Percentiles rank a stretch among this genome's conserved stretches.
Evolutionary conservation across 192 early-diverging fungal species (phyloP).

Genomic region (Coemansia sp.): DNA sequence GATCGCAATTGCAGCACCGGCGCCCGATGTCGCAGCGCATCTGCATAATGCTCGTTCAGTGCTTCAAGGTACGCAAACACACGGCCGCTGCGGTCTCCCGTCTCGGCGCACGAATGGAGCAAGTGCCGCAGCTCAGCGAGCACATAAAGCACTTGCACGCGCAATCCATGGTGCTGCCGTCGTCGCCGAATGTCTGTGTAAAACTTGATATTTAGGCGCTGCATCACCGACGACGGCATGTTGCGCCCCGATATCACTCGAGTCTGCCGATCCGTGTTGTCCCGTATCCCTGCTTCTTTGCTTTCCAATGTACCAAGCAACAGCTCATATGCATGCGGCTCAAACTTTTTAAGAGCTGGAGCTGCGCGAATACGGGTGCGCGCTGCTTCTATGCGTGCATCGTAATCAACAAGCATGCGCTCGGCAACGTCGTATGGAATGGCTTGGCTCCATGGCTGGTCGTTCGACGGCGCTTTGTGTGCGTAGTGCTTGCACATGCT

Average conservation of each 20-base stretch:
- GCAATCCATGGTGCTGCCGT: constrained; percentile 42
- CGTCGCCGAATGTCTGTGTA: constrained; percentile 24
- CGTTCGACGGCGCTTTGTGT: background rate
- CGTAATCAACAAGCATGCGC: constrained; percentile 11
- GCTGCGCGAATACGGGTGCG: background rate
- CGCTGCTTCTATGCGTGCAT: background rate
- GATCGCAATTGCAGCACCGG: constrained; percentile 19
- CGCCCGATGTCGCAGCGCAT: constrained; percentile 6
- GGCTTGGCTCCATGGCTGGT: constrained; percentile 26
- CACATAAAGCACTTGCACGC: constrained; percentile 24
- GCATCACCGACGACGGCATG: constrained; percentile 54
- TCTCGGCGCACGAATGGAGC: constrained; percentile 8
- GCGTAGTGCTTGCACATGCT: background rate
- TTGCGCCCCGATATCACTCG: constrained; percentile 2
- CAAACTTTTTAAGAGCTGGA: too few relatives aligned
- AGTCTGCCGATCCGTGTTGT: background rate
- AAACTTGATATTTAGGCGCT: constrained; percentile 21
- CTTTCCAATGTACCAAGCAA: background rate
- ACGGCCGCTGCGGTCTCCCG: constrained; percentile 17
- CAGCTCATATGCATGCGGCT: background rate
- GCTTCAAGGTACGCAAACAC: constrained; percentile 32
- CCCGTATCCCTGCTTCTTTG: background rate
- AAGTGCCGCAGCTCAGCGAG: constrained; percentile 24
- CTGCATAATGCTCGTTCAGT: constrained; percentile 26
- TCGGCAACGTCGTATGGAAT: constrained; percentile 20